Base-by-base conservation (phyloP, 768 basidiomycete species). In the Termitomyces sp. region DNA sequence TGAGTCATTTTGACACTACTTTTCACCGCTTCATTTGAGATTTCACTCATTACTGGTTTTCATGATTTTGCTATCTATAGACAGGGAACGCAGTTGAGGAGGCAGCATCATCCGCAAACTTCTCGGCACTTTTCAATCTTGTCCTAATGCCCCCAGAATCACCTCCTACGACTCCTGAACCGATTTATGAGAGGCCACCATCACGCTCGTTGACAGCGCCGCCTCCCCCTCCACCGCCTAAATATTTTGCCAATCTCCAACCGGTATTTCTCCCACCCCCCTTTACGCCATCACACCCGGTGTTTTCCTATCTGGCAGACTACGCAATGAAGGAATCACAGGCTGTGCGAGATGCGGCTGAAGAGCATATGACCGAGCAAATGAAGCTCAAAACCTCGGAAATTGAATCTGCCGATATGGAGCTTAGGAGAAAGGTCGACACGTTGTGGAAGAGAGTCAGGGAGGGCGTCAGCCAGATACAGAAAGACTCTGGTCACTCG, bases 231-330 rank as follows among this genome's bases (percentile, higher is more conserved):
- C 62, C 73, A 10, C 68, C 69, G 45, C 59, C 67, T 29, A 65
- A 71, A 44, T 78, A 79, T 67, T 73, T 92, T 43, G 78, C 82
- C 38, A 69, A 77, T 56, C 62, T 88, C 60, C 78, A 79, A 38
- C 78, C 86, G 5, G 71, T 92, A 38, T 87, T 90, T 67, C 82
- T 84, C 27, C 89, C 89, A 17, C 82, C 86, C 21, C 90, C 90
- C 17, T 92, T 89, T 69, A 82, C 86, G 0, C 86, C 90, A 7
- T 83, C 86, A 17, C 87, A 92, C 62, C 83, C 84, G 7, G 81
- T 84, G 41, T 92, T 92, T 65, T 59, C 75, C 42, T 84, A 89
- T 67, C 75, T 92, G 32, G 77, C 85, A 16, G 74, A 78, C 23
- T 65, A 84, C 48, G 90, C 90, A 14, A 66, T 72, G 25, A 69